Percentiles rank a stretch among this genome's conserved stretches.
Evolutionary conservation across 2,329 filamentous ascomycete species (phyloP).

Genomic region (Cladosporium sp.): DNA sequence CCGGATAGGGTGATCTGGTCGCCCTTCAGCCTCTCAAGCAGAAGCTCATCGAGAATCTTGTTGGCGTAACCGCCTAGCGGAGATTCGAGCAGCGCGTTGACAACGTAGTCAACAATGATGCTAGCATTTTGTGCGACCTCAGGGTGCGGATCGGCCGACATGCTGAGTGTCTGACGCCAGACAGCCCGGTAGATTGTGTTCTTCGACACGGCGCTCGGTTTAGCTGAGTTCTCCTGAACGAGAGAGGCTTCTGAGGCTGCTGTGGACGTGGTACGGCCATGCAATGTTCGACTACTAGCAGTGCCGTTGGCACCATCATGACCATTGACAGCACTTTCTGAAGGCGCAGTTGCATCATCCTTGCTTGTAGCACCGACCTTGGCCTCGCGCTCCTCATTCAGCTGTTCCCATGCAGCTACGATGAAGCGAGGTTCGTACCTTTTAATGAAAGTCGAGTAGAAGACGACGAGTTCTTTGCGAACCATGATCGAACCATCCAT

Average conservation of each 20-base stretch:
- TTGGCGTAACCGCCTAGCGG: slow-evolving; percentile 67
- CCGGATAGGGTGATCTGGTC: slow-evolving; percentile 25
- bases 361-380: slow-evolving; percentile 20
- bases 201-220: slow-evolving; percentile 52
- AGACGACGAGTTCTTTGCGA: slow-evolving; percentile 85
- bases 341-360: slow-evolving; percentile 12
- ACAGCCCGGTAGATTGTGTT: slow-evolving; percentile 90
- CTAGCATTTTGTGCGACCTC: slow-evolving; percentile 84
- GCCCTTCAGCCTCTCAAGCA: slow-evolving; percentile 22
- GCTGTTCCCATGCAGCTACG: slow-evolving; percentile 85
- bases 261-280: slow-evolving; percentile 43
- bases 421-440: slow-evolving; percentile 90
- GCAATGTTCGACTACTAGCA: slow-evolving; percentile 15
- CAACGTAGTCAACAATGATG: slow-evolving; percentile 79
- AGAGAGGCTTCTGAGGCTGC: slow-evolving; percentile 41
- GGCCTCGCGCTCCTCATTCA: slow-evolving; percentile 63
- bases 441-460: slow-evolving; percentile 85
- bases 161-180: slow-evolving; percentile 87
- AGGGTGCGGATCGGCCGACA: slow-evolving; percentile 90
- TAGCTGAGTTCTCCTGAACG: slow-evolving; percentile 38
- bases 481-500: slow-evolving; percentile 93
- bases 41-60: slow-evolving; percentile 67
- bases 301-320: slow-evolving; percentile 8
- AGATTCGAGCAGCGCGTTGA: slow-evolving; percentile 72
- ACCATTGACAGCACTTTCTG: slow-evolving; percentile 12